These are phyloP conservation scores for Kodamaea restingae DNA, from an alignment of 805 yeast species.

Conservation along the genomic window DNA sequence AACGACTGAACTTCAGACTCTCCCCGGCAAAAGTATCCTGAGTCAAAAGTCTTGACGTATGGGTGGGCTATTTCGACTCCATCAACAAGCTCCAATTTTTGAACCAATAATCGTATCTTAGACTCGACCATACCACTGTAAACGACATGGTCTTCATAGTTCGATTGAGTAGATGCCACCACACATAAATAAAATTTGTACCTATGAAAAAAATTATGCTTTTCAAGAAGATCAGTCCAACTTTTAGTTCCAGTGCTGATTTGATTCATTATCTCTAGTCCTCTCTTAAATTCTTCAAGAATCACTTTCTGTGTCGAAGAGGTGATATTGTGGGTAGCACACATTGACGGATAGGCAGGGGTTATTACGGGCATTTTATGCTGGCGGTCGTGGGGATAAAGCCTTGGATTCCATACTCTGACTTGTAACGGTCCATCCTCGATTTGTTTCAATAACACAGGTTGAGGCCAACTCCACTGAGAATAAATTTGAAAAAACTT, in stretches of 20 bases:
- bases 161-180: conserved; percentile 69
- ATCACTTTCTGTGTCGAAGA: conserved; percentile 83
- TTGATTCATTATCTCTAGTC: conserved; percentile 63
- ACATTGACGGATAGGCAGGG: conserved; percentile 98
- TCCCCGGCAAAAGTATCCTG: conserved; percentile 27
- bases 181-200: conserved; percentile 86
- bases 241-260: conserved; percentile 57
- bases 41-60: conserved; percentile 66
- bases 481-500: conserved; percentile 83
- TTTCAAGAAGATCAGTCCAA: conserved; percentile 75
- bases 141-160: conserved; percentile 76
- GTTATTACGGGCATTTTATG: conserved; percentile 98
- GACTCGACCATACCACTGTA: conserved; percentile 95
- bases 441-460: conserved; percentile 84
- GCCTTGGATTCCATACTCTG: conserved; percentile 92
- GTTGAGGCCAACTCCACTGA: conserved; percentile 98
- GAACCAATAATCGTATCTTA: conserved; percentile 74
- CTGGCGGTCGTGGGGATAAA: conserved; percentile 82
- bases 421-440: conserved; percentile 98
- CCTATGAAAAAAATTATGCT: conserved; percentile 75
- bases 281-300: conserved; percentile 73
- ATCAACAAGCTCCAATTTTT: conserved; percentile 71
- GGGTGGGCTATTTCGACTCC: conserved; percentile 89
- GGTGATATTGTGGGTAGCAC: conserved; percentile 95
- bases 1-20: conserved; percentile 47